A percentile compares a stretch with the other conserved stretches of the same genome.
phyloP scores from a whole-genome alignment of 2,329 filamentous ascomycete species.

The Fusarium torulosum region DNA sequence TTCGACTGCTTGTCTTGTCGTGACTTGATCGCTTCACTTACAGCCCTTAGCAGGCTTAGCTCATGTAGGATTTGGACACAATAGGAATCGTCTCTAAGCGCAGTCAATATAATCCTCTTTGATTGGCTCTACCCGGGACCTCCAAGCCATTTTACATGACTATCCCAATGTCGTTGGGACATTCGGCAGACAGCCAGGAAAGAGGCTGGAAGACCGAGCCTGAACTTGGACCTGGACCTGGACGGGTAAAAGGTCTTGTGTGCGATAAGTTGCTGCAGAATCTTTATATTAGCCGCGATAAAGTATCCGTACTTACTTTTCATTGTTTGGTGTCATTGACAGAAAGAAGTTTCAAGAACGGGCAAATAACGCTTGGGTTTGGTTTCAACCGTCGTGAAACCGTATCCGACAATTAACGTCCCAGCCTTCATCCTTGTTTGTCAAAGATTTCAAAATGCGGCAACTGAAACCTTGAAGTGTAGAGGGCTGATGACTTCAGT shows the following conservation, averaged over 20 bases:
- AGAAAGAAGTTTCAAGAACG: background rate
- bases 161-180: conserved; percentile 28
- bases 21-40: conserved; percentile 9
- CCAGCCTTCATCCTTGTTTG: background rate
- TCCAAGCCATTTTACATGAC: conserved; percentile 19
- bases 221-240: conserved; percentile 1
- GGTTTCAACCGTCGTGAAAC: background rate
- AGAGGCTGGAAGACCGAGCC: background rate
- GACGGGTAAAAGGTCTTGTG: conserved; percentile 36
- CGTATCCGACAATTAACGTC: background rate
- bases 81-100: conserved; percentile 19
- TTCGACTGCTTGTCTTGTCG: conserved; percentile 16
- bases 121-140: conserved; percentile 35
- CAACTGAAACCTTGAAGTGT: background rate
- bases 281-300: conserved; percentile 15
- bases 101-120: conserved; percentile 28
- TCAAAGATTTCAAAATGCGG: background rate
- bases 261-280: background rate
- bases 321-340: background rate
- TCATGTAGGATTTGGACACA: conserved; percentile 25
- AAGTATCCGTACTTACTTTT: background rate
- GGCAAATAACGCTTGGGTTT: background rate
- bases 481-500: background rate
- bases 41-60: conserved; percentile 31
- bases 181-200: conserved; percentile 16